Percentiles rank a stretch among this genome's conserved stretches.
These are phyloP conservation scores for Hypomyces rosellus DNA, from an alignment of 2,329 filamentous ascomycete genomes.

Conservation along the genomic window DNA sequence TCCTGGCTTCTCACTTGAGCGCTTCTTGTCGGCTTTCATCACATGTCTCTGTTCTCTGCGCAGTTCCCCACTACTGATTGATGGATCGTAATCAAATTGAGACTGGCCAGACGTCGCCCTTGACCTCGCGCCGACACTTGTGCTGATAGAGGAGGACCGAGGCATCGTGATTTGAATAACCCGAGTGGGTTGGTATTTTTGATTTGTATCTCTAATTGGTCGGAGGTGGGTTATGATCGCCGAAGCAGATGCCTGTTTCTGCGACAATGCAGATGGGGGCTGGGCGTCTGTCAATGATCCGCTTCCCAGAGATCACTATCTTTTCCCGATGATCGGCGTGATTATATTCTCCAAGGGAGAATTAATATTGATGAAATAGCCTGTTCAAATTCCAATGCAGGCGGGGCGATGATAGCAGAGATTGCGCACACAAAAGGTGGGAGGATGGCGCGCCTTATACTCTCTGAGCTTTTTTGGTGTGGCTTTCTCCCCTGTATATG, in stretches of 20 bases:
- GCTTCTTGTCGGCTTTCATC: constrained; percentile 18
- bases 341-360: neutral
- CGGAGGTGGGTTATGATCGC: constrained; percentile 1
- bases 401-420: neutral
- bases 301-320: neutral
- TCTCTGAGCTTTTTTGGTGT: too few relatives aligned
- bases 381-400: constrained; percentile 2
- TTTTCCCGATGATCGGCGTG: neutral
- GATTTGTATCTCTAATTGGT: neutral
- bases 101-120: constrained; percentile 14
- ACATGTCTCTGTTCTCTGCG: constrained; percentile 4
- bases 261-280: constrained; percentile 1
- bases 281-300: constrained; percentile 1
- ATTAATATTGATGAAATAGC: neutral
- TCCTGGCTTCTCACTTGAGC: constrained; percentile 20
- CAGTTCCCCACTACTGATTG: constrained; percentile 17
- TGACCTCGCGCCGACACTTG: constrained; percentile 1
- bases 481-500: too few relatives aligned
- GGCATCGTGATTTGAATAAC: neutral
- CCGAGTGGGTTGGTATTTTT: neutral
- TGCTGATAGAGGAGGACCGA: neutral
- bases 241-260: neutral
- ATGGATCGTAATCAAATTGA: constrained; percentile 19
- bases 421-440: too few relatives aligned
- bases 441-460: too few relatives aligned